Conservation (phyloP, 73 alveolate species). For the Paramecium sexaurelia region DNA sequence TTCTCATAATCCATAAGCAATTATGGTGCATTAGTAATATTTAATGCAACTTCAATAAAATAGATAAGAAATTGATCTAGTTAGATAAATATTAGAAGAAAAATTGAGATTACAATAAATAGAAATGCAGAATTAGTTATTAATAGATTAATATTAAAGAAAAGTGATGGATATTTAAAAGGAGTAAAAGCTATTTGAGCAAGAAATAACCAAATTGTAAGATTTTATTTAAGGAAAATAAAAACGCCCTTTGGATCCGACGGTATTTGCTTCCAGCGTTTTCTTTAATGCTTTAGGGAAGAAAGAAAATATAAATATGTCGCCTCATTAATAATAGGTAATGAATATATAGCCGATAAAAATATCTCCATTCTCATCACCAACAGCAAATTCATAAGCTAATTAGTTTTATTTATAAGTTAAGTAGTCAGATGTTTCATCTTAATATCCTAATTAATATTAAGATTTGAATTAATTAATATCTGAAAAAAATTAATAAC, state of each 20-base stretch:
- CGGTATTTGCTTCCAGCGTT: constrained; percentile 16
- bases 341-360: not conserved
- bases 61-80: constrained; percentile 36
- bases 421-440: not conserved
- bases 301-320: not conserved
- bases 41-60: not conserved
- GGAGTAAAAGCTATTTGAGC: constrained; percentile 33
- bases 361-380: constrained; percentile 2
- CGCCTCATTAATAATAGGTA: not conserved
- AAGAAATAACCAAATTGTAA: not conserved
- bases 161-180: constrained; percentile 38
- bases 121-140: constrained; percentile 38
- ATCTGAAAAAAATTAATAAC: not conserved
- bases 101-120: constrained; percentile 29
- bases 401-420: not conserved
- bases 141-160: constrained; percentile 34
- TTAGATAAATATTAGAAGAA: constrained; percentile 44
- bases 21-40: constrained; percentile 58
- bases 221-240: constrained; percentile 47
- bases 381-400: not conserved
- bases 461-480: not conserved
- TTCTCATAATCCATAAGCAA: not conserved
- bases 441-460: not conserved
- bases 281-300: constrained; percentile 4
- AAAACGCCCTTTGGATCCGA: constrained; percentile 42